These are phyloP conservation scores for Triangularia verruculosa DNA, from an alignment of 2,329 filamentous ascomycete genomes.

Conservation along the genomic window DNA sequence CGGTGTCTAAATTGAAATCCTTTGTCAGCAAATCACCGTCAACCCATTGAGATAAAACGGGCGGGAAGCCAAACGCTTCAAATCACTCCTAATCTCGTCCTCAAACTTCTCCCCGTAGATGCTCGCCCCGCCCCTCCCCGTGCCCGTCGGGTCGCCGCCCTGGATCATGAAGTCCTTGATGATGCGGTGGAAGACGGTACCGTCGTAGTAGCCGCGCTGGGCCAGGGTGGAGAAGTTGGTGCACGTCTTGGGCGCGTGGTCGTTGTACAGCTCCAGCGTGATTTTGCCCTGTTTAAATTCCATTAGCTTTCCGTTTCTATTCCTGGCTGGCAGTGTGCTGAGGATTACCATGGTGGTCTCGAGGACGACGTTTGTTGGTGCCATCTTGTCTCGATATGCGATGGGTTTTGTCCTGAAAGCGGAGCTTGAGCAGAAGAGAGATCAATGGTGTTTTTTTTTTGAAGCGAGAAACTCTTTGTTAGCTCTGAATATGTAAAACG, in stretches of 20 bases:
- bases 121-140: slow-evolving; percentile 79
- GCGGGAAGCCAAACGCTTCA: slow-evolving; percentile 60
- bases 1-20: slow-evolving; percentile 65
- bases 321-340: background rate
- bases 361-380: slow-evolving; percentile 45
- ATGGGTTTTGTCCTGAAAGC: background rate
- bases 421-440: too few species aligned
- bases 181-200: slow-evolving; percentile 84
- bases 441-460: background rate
- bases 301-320: background rate
- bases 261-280: slow-evolving; percentile 82
- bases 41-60: too few species aligned
- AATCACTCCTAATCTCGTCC: slow-evolving; percentile 72
- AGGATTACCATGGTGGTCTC: slow-evolving; percentile 55
- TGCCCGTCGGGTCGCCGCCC: slow-evolving; percentile 90
- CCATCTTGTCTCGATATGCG: slow-evolving; percentile 72
- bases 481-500: background rate
- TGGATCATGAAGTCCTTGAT: slow-evolving; percentile 97
- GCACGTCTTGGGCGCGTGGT: slow-evolving; percentile 86
- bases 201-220: slow-evolving; percentile 82
- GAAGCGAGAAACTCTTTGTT: background rate
- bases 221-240: slow-evolving; percentile 82
- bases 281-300: slow-evolving; percentile 73
- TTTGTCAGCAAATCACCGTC: too few species aligned
- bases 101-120: slow-evolving; percentile 94